Conservation (phyloP, 257 asterid species). For the Leonotis leonurus region DNA sequence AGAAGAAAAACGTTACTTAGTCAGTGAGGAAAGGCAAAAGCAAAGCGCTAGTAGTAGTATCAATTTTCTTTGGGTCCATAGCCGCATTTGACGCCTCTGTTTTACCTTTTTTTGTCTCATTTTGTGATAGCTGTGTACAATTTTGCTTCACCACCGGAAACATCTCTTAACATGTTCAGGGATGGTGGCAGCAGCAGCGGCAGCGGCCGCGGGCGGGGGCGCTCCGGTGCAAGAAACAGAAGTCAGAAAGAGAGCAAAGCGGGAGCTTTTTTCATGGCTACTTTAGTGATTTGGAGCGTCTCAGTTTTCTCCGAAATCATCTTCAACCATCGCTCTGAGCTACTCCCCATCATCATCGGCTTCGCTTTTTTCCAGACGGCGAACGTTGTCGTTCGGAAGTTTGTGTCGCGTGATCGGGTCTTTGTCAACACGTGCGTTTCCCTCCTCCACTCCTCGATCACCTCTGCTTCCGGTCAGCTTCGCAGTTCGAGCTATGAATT, state of each 20-base stretch:
- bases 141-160: neutral
- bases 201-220: neutral
- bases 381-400: constrained; percentile 54
- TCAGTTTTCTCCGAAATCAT: constrained; percentile 65
- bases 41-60: neutral
- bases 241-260: constrained; percentile 33
- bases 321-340: constrained; percentile 58
- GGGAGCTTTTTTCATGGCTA: constrained; percentile 63
- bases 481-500: neutral
- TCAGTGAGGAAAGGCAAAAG: neutral
- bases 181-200: constrained; percentile 20
- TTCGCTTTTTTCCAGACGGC: constrained; percentile 63
- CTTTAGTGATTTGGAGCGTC: constrained; percentile 72
- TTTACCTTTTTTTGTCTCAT: neutral
- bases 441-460: constrained; percentile 75
- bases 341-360: constrained; percentile 50
- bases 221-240: constrained; percentile 13
- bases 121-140: neutral
- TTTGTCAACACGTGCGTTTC: constrained; percentile 87
- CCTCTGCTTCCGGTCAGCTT: constrained; percentile 56
- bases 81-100: neutral
- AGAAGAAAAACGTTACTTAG: neutral
- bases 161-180: neutral
- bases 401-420: constrained; percentile 59
- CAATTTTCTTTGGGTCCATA: neutral